These are phyloP conservation scores for Stemphylium vesicarium DNA, from an alignment of 2,329 filamentous ascomycete genomes.

Conservation along the genomic window DNA sequence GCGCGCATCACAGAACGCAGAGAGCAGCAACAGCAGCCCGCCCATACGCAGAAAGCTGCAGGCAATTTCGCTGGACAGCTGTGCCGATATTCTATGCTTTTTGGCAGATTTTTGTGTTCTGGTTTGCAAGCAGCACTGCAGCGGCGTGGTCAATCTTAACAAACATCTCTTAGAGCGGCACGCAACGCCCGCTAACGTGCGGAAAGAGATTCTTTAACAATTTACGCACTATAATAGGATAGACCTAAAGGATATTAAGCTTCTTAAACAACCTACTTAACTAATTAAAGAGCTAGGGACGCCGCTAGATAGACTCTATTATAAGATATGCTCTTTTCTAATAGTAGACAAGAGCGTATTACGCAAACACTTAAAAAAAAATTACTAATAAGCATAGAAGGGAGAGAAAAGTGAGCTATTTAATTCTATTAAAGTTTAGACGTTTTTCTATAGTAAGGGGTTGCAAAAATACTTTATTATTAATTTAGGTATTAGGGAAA, in stretches of 20 bases:
- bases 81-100: neutral
- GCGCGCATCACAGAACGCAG: neutral
- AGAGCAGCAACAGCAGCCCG: constrained; percentile 4
- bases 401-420: neutral
- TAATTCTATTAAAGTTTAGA: neutral
- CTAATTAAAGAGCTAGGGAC: neutral
- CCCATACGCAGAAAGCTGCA: neutral
- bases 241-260: no score
- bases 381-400: neutral
- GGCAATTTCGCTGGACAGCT: neutral
- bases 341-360: neutral
- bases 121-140: neutral
- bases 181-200: neutral
- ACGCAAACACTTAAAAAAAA: neutral
- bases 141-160: no score
- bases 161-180: neutral
- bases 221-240: neutral
- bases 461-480: no score
- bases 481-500: no score
- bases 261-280: no score
- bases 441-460: no score
- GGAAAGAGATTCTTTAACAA: neutral
- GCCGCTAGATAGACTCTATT: neutral
- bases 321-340: neutral
- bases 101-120: neutral